These are phyloP conservation scores for Sclerotinia glacialis DNA, from an alignment of 2,329 filamentous ascomycete genomes.

Conservation along the genomic window DNA sequence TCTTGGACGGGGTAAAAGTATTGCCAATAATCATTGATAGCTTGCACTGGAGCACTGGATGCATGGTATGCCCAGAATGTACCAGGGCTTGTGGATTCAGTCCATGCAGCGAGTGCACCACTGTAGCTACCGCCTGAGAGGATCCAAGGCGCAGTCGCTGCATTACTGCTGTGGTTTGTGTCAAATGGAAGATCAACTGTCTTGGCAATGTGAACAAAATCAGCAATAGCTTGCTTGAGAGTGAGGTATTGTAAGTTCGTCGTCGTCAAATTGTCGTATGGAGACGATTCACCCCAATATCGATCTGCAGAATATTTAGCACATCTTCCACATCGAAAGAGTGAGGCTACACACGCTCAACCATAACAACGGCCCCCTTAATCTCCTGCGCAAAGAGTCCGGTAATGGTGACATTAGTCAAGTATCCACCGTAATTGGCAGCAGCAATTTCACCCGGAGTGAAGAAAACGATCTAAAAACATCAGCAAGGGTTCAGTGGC, in stretches of 20 bases:
- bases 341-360: conserved; percentile 48
- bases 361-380: conserved; percentile 51
- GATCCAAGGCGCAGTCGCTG: conserved; percentile 55
- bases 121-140: conserved; percentile 55
- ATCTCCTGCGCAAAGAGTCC: conserved; percentile 52
- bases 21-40: conserved; percentile 56
- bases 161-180: conserved; percentile 46
- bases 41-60: conserved; percentile 54
- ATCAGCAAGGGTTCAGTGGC: not conserved
- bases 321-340: not conserved
- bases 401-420: conserved; percentile 50
- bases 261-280: conserved; percentile 50
- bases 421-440: conserved; percentile 47
- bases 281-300: conserved; percentile 57
- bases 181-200: conserved; percentile 54
- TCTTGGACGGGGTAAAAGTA: conserved; percentile 57
- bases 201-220: conserved; percentile 54
- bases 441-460: conserved; percentile 53
- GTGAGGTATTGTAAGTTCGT: conserved; percentile 54
- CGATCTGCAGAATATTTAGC: conserved; percentile 43
- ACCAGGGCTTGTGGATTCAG: conserved; percentile 50
- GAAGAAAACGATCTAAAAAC: conserved; percentile 46
- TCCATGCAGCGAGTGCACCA: conserved; percentile 56
- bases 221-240: conserved; percentile 51
- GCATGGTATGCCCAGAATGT: conserved; percentile 61